Evolutionary conservation across 352 stramenopile species (phyloP), one percentile per base, ranked within the genome.

Genomic region (Phytophthora tentaculata): DNA sequence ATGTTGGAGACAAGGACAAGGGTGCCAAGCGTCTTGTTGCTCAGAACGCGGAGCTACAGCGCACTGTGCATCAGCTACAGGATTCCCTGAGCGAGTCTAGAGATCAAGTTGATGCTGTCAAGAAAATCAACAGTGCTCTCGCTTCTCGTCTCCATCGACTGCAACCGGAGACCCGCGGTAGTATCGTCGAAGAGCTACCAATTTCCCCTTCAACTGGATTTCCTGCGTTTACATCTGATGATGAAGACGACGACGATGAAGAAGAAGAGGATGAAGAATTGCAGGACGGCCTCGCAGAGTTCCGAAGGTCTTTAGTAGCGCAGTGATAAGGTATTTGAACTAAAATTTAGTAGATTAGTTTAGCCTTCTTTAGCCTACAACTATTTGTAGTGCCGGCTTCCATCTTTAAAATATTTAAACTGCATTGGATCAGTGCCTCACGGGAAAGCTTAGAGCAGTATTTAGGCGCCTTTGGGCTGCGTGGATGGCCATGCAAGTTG

Each of bases 101-200:
- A n/a, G 84, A 92, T 58, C 87, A 95, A 65, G 64, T 92, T 43
- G 64, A 69, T n/a, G 83, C 83, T 3, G 79, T 88, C 23, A 91
- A 89, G 73, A 83, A 83, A 55, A 90, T 94, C 58, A 95, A 95
- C 59, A 75, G 70, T 32, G 81, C 86, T 23, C 70, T 95, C n/a
- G 75, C 89, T 17, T 77, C 79, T 20, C 86, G 83, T 56, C 79
- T 95, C 41, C 77, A 89, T 65, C 57, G 75, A 13, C 58, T 89
- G 19, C 70, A 88, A 28, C 84, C 83, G 0, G 81, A 90, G 1
- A 72, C 75, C 17, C 75, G 82, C 6, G 74, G 75, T 20, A 89
- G 77, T 63, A 74, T 88, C 53, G 61, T 90, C 16, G 83, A 90
- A 35, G 75, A 73, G 20, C 67, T 67, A 1, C 69, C 65, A 2